Base-by-base conservation (phyloP, 1,139 yeast genomes). In the Suhomyces bolitotheri region DNA sequence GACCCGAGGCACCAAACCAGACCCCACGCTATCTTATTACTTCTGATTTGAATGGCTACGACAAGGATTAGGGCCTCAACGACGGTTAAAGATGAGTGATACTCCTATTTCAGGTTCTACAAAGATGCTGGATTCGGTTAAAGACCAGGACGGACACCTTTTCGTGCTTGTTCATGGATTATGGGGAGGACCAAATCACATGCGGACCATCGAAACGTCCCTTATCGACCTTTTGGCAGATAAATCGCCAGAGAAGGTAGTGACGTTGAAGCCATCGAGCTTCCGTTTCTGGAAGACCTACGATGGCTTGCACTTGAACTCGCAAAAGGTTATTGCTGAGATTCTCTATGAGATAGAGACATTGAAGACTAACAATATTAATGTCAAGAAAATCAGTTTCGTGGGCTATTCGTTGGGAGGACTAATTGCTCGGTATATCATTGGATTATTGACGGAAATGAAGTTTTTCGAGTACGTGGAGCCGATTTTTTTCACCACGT, bases 81-180 rank as follows among this genome's bases (percentile, higher is more conserved):
- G n/a, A n/a, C n/a, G n/a, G n/a, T n/a, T n/a, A n/a, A n/a, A n/a
- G n/a, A n/a, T n/a, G n/a, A n/a, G n/a, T n/a, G n/a, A n/a, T n/a
- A n/a, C n/a, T n/a, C n/a, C n/a, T n/a, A n/a, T n/a, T n/a, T n/a
- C n/a, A n/a, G n/a, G n/a, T n/a, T n/a, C n/a, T n/a, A n/a, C n/a
- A n/a, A n/a, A n/a, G n/a, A n/a, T n/a, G n/a, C n/a, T n/a, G n/a
- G n/a, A n/a, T n/a, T n/a, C n/a, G n/a, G n/a, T n/a, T n/a, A n/a
- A n/a, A n/a, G n/a, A 11, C 8, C 17, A 36, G 23, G 32, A 36
- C 15, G 76, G 76, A 19, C 96, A 88, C 54, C 62, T 89, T 29
- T 80, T 87, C 51, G 84, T 88, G 12, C 62, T 89, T n/a, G 71
- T 86, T 22, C 96, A 89, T 58, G 96, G 96, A 54, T 66, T 90